Base-by-base conservation (phyloP, 1,139 yeast species). In the Williopsis jadinii region DNA sequence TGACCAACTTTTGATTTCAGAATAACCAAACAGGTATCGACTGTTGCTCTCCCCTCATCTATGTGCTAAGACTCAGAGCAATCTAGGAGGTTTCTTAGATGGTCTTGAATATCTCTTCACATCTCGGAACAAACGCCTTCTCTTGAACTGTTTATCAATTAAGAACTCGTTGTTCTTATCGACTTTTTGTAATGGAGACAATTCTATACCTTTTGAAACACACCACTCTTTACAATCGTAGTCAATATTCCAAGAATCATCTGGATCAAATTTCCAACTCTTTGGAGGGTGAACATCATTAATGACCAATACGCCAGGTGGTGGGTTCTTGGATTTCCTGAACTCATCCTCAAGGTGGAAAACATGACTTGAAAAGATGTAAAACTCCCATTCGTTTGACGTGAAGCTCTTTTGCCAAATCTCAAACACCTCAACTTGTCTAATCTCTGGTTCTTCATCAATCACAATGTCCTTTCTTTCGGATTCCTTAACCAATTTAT, bases 381-480 rank as follows among this genome's bases (percentile, higher is more conserved):
- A 71, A n/a, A 73, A 69, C 26, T 66, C 68, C 85, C 94, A 88
- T 33, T 70, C 66, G 5, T 71, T 64, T 4, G 79, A 76, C 2
- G 84, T 71, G 12, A 79, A 67, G 31, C 83, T 83, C 52, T 73
- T 83, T 40, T 72, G 69, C 56, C 85, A 84, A 28, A 88, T 68
- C 59, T 87, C 95, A 58, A 71, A 88, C 1, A 88, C 66, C 55
- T 87, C 95, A 8, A 85, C 90, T 11, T 69, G 60, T 41, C 71
- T 65, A 0, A 71, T 66, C 38, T 80, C 81, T 0, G 86, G 82
- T 1, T 73, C 62, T 45, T 83, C 92, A 55, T 85, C 95, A 28
- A 85, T 68, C 11, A 84, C 69, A 30, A 81, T 71, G 44, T 75
- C 79, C 30, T 61, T 58, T 35, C 75, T 58, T 39, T 72, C 75